A percentile compares a stretch with the other conserved stretches of the same genome.
Evolutionary conservation across 805 yeast genomes (phyloP).

Genomic region (Wickerhamiella domercqiae): DNA sequence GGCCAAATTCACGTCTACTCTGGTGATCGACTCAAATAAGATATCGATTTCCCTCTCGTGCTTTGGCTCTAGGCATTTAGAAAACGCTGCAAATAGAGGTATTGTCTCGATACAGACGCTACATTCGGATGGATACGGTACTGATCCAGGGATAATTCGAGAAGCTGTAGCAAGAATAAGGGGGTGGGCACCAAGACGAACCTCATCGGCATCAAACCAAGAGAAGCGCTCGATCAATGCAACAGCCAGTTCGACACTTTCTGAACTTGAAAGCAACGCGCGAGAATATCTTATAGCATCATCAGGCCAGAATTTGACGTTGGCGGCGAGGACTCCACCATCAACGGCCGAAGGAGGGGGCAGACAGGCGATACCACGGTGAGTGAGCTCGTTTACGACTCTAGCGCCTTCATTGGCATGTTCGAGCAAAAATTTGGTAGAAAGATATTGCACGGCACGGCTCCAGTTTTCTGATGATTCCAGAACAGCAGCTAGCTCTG

Average conservation of each 20-base stretch:
- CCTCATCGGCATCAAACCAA: not conserved
- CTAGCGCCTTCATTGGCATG: not conserved
- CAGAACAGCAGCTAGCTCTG: constrained; percentile 5
- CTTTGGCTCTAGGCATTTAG: not conserved
- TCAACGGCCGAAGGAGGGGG: constrained; percentile 3
- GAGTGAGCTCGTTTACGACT: constrained; percentile 9
- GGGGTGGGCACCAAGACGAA: not conserved
- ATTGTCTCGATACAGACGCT: not conserved
- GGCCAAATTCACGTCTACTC: no score
- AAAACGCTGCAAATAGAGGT: constrained; percentile 1
- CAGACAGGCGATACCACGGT: constrained; percentile 6
- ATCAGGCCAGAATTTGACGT: constrained; percentile 5
- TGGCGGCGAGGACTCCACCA: constrained; percentile 6
- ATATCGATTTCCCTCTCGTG: constrained; percentile 3
- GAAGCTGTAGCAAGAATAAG: not conserved
- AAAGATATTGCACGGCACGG: constrained; percentile 8
- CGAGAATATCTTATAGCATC: no score
- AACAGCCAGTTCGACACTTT: constrained; percentile 5
- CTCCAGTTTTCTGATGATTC: constrained; percentile 11
- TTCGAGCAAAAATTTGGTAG: constrained; percentile 7
- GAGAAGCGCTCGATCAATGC: constrained; percentile 8
- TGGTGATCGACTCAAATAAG: constrained; percentile 7
- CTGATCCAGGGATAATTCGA: not conserved
- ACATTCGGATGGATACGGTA: no score
- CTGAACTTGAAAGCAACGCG: not conserved